Evolutionary conservation across 768 basidiomycete species (phyloP), one percentile per base, ranked within the genome.

Genomic region (Pholiota microspora): DNA sequence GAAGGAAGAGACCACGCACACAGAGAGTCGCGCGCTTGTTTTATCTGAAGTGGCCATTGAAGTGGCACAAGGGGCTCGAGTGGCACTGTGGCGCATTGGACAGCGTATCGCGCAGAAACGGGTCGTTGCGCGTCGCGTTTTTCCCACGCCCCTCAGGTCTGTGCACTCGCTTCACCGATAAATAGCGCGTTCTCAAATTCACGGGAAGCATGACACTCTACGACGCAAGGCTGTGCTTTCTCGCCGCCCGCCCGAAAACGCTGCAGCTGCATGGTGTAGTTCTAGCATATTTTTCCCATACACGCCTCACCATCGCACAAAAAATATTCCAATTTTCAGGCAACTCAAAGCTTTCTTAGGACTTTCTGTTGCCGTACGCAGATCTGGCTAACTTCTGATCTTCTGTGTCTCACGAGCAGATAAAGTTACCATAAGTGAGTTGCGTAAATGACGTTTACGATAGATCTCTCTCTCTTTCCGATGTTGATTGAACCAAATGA

Each of bases 391-490:
- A 45, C 54, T 64, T 64, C 66, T 56, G 59, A 61, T 62, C 69
- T 69, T 69, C 64, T 60, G 47, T 52, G 57, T 66, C 65, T 57
- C 64, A 67, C 67, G 66, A 55, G 62, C 51, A 55, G 51, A 55
- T 51, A 61, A 47, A 53, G 29, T 35, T 42, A 49, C 27, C 48
- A 45, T 45, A 47, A 49, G 27, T 23, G 23, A 16, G 40, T 62
- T 50, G 55, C 56, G 56, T 58, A 59, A 58, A 59, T 59, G 51
- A 57, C 55, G 49, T 59, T 42, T 57, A 53, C 56, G 54, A 55
- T 36, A 51, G 28, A 57, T 56, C 36, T 49, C 28, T 34, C 40
- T 23, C 36, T 49, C 28, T 34, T 36, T 23, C 8, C 9, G 45
- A 38, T 55, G 47, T 55, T 48, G 45, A 54, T 54, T 35, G 35